phyloP scores from a whole-genome alignment of 2,329 filamentous ascomycete genomes.

The Sphaceloma murrayae region DNA sequence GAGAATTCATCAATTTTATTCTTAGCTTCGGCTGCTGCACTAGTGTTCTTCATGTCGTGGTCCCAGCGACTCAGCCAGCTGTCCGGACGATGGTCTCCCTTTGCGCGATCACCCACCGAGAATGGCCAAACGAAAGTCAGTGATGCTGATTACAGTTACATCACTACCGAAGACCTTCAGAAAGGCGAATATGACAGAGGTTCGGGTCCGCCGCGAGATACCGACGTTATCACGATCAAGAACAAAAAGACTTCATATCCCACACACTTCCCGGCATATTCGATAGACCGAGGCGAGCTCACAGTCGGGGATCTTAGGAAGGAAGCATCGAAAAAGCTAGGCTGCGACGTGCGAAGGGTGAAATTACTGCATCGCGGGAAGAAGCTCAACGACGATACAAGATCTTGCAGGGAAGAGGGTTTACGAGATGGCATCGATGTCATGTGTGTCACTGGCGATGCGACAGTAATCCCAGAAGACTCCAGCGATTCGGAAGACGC shows the following conservation, averaged over 20 bases:
- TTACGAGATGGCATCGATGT: constrained; percentile 52
- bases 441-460: constrained; percentile 48
- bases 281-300: constrained; percentile 65
- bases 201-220: constrained; percentile 43
- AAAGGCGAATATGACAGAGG: constrained; percentile 29
- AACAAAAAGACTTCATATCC: constrained; percentile 57
- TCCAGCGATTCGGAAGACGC: constrained; percentile 36
- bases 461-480: constrained; percentile 33
- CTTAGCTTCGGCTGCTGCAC: constrained; percentile 28
- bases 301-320: constrained; percentile 56
- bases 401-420: constrained; percentile 49
- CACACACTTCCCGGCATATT: constrained; percentile 63
- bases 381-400: constrained; percentile 55
- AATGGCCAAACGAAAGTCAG: constrained; percentile 48
- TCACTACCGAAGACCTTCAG: constrained; percentile 63
- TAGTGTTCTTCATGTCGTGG: constrained; percentile 38
- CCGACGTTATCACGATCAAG: constrained; percentile 63
- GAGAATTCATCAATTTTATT: constrained; percentile 26
- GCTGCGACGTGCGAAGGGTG: constrained; percentile 48
- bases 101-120: constrained; percentile 35
- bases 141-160: constrained; percentile 72
- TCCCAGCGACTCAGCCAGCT: constrained; percentile 37
- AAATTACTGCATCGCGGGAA: constrained; percentile 66
- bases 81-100: constrained; percentile 41
- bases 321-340: constrained; percentile 58